Base-by-base conservation (phyloP, 164 flowering plant species). In the Stephania cephalantha region DNA sequence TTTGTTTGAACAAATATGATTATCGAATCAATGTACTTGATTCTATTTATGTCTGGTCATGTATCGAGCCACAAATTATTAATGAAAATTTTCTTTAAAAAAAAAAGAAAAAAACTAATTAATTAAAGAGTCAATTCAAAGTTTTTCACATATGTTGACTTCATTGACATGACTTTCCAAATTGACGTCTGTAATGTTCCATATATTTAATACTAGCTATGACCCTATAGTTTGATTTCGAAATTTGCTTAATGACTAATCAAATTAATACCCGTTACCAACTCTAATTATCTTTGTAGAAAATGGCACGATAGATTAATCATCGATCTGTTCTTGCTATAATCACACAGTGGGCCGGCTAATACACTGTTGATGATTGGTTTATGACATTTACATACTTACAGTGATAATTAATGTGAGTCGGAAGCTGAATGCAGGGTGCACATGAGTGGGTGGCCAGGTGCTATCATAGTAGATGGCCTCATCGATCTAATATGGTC, bases 401-500 rank as follows among this genome's bases (percentile, higher is more conserved):
- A 61, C 66, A 4, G 7, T 61, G 66, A 61, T 17, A 25, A 22
- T 58, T 4, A 17, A 61, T 61, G 66, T 20, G 22, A 61, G 3
- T 61, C 20, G 6, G 66, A 61, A 61, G 25, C 25, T 61, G 9
- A 61, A 50, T 61, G 20, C 7, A 61, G 20, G 66, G 66, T 61
- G 66, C 66, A 61, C 66, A 61, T 61, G 25, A 61, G 25, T 61
- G 66, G 66, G 66, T 61, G n/a, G 66, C n/a, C 66, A 61, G 66
- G 66, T 61, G 66, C 25, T 61, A 17, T 61, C 66, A 61, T 61
- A n/a, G 25, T 61, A 20, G 25, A 61, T 9, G 55, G 55, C 55
- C 55, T 15, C 25, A 61, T 61, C 25, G 25, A 25, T 25, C 66
- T 5, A 61, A 61, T 18, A 61, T 18, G 66, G 66, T 61, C 65